phyloP scores from a whole-genome alignment of 2,329 filamentous ascomycete species.

The Blastomyces silverae region DNA sequence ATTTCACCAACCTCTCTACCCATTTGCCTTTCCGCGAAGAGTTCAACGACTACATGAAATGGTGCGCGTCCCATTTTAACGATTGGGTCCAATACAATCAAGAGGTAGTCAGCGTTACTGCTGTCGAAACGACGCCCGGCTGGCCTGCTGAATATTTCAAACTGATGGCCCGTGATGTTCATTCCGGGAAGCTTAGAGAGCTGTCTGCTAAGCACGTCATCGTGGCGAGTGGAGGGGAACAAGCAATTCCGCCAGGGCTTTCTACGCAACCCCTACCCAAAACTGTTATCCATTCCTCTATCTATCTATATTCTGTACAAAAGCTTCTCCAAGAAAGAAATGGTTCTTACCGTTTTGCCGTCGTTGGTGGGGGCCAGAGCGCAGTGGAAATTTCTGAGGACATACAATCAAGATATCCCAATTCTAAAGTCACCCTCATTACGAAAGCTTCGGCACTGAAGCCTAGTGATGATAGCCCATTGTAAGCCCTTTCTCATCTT shows the following conservation, averaged over 20 bases:
- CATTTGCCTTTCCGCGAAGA: slow-evolving; percentile 81
- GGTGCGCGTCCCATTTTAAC: slow-evolving; percentile 77
- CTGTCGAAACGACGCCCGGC: slow-evolving; percentile 46
- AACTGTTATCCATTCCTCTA: slow-evolving; percentile 78
- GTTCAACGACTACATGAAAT: slow-evolving; percentile 92
- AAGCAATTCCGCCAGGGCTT: slow-evolving; percentile 54
- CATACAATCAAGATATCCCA: slow-evolving; percentile 72
- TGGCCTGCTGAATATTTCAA: slow-evolving; percentile 55
- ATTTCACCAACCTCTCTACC: slow-evolving; percentile 85
- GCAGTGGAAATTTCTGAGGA: slow-evolving; percentile 95
- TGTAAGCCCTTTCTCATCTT: slow-evolving; percentile 54
- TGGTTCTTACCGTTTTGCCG: slow-evolving; percentile 62
- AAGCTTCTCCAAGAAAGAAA: slow-evolving; percentile 35
- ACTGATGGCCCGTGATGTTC: slow-evolving; percentile 58
- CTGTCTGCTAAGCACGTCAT: slow-evolving; percentile 49
- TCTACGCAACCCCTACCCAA: slow-evolving; percentile 60
- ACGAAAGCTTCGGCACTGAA: slow-evolving; percentile 78
- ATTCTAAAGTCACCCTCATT: slow-evolving; percentile 67
- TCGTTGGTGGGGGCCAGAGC: slow-evolving; percentile 84
- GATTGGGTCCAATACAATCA: slow-evolving; percentile 66
- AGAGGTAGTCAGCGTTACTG: slow-evolving; percentile 66
- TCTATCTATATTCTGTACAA: slow-evolving; percentile 55
- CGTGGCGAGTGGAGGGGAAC: slow-evolving; percentile 60
- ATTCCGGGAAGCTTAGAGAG: slow-evolving; percentile 39
- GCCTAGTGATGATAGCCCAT: slow-evolving; percentile 92